Base-by-base conservation (phyloP, 2,329 filamentous ascomycete genomes). In the Microascus cirrosus region DNA sequence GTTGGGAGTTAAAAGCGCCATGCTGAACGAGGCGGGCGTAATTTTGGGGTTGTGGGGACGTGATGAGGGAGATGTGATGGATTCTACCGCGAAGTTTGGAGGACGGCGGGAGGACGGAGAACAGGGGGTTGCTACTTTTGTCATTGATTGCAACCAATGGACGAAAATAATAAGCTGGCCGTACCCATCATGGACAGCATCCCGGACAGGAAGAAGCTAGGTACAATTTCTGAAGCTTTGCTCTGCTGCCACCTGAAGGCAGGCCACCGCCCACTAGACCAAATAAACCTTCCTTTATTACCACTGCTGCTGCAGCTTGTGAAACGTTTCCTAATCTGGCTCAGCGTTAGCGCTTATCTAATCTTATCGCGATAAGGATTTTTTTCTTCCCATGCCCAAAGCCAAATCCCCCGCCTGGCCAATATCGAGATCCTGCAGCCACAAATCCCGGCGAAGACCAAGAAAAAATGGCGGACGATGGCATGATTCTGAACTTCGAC, bases 401-500 rank as follows among this genome's bases (percentile, higher is more conserved):
- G 8, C 34, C 53, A 24, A 24, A 12, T 20, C 53, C 10, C 20
- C 25, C 22, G 13, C n/a, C 55, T 45, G 25, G 25, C 28, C 55
- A 45, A 57, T 36, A 51, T 39, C 28, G 3, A 54, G 35, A 25
- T 7, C 53, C 13, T 3, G 34, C 32, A 20, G 24, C 28, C 52
- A 12, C 18, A 25, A 55, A 55, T 39, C 22, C 22, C 36, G 34
- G 12, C 20, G 53, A n/a, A 48, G 5, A 39, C 25, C 54, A 58
- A 61, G 51, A 58, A 60, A 67, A 59, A 60, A 96, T 97, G 92
- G 89, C 89, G 56, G 92, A 97, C 76, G 89, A 95, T 84, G 91
- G 91, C 64, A 88, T 99, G 83, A 81, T 96, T 59, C 77, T 97
- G 68, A 97, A 97, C 66, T 96, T 97, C 69, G 85, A 90, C 65